Evolutionary conservation across 1,284 basidiomycete species (phyloP).

Genomic region (Boletus mariae): DNA sequence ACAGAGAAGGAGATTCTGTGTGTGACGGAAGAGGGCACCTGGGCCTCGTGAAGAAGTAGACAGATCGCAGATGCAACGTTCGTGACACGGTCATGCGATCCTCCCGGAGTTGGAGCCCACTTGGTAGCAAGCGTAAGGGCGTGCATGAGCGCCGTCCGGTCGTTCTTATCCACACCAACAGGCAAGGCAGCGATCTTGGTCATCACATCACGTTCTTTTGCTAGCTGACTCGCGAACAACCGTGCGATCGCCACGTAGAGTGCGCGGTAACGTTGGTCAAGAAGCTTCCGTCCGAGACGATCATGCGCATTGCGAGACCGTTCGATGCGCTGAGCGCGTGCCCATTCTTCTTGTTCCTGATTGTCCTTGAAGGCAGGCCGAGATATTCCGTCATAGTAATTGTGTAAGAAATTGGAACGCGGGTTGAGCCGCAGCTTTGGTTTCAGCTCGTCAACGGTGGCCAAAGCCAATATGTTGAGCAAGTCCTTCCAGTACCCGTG

Average conservation of each 20-base stretch:
- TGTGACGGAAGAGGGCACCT: constrained; percentile 18
- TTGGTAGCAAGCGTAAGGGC: constrained; percentile 58
- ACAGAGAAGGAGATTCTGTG: constrained; percentile 30
- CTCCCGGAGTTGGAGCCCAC: constrained; percentile 62
- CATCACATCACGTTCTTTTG: constrained; percentile 43
- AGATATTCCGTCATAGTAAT: constrained; percentile 6
- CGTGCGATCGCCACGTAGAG: constrained; percentile 62
- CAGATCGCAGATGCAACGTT: constrained; percentile 62
- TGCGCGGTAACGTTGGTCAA: constrained; percentile 49
- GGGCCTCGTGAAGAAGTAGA: constrained; percentile 44
- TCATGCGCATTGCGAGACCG: constrained; percentile 31
- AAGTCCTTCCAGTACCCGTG: constrained; percentile 73
- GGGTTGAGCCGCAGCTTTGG: constrained; percentile 6
- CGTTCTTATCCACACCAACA: constrained; percentile 26
- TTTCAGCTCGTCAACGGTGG: constrained; percentile 45
- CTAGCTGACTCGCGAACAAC: constrained; percentile 53
- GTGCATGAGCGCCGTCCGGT: constrained; percentile 37
- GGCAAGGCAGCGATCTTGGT: constrained; percentile 33
- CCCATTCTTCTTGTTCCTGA: constrained; percentile 27
- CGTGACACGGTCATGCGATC: constrained; percentile 58
- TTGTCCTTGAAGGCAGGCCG: constrained; percentile 17
- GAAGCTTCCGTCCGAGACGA: constrained; percentile 42
- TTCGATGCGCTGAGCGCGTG: constrained; percentile 26
- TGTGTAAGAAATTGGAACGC: constrained; percentile 35
- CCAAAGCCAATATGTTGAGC: constrained; percentile 58